Evolutionary conservation across 345 rosid genomes (phyloP).

Genomic region (Cardamine resedifolia): DNA sequence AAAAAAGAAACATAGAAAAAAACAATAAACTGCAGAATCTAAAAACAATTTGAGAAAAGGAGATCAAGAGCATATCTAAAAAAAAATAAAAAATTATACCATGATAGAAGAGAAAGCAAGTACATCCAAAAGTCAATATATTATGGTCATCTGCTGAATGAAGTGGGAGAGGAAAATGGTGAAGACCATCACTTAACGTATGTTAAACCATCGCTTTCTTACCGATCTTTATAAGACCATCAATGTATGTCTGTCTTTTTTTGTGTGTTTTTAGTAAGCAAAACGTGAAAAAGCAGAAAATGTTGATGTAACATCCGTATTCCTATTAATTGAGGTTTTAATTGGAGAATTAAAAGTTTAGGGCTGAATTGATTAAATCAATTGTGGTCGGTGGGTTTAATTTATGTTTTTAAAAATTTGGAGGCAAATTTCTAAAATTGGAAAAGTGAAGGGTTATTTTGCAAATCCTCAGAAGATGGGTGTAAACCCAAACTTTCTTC

Average conservation of each 20-base stretch:
- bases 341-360: too few species aligned
- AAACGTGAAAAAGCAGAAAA: too few species aligned
- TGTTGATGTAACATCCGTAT: too few species aligned
- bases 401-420: too few species aligned
- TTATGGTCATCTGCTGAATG: background rate
- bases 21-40: background rate
- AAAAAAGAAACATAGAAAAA: background rate
- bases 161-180: background rate
- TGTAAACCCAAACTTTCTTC: too few species aligned
- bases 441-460: too few species aligned
- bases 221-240: slow-evolving; percentile 8
- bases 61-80: background rate
- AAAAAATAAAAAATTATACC: background rate
- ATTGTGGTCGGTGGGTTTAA: too few species aligned
- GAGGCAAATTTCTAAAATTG: too few species aligned
- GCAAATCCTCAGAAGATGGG: too few species aligned
- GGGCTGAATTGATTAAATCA: too few species aligned
- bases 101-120: slow-evolving; percentile 19
- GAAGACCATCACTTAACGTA: background rate
- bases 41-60: background rate
- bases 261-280: background rate
- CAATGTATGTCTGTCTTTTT: background rate
- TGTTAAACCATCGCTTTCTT: slow-evolving; percentile 21
- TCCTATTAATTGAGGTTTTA: too few species aligned
- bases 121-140: background rate